A percentile compares a stretch with the other conserved stretches of the same genome.
Evolutionary conservation across 768 basidiomycete species (phyloP).

Genomic region (Botryobasidium botryosum): DNA sequence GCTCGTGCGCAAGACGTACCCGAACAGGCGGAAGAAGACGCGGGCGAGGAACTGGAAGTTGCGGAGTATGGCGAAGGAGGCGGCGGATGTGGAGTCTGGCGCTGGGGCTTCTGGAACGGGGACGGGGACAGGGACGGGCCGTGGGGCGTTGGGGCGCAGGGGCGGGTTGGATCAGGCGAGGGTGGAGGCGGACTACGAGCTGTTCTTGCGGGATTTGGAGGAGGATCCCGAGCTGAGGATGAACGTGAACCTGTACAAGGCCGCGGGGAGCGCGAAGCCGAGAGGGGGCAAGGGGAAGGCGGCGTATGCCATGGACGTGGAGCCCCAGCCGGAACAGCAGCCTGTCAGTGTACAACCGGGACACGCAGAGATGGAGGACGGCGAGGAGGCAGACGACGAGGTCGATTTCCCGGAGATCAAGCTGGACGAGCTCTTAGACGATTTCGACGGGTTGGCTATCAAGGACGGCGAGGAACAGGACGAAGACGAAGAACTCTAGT

Average conservation of each 20-base stretch:
- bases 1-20: conserved; percentile 90
- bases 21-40: conserved; percentile 81
- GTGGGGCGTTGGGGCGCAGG: conserved; percentile 79
- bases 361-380: conserved; percentile 16
- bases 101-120: conserved; percentile 22
- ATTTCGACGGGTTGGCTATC: conserved; percentile 84
- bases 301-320: conserved; percentile 51
- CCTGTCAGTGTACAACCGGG: too few relatives aligned
- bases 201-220: conserved; percentile 85
- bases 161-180: conserved; percentile 83
- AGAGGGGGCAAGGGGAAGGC: conserved; percentile 26
- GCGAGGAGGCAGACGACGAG: conserved; percentile 41
- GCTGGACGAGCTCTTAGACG: conserved; percentile 74
- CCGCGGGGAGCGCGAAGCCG: conserved; percentile 22
- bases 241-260: conserved; percentile 76
- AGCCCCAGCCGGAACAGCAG: conserved; percentile 20
- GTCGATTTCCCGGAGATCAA: conserved; percentile 77
- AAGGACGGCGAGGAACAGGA: conserved; percentile 19
- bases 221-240: conserved; percentile 86
- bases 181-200: conserved; percentile 93
- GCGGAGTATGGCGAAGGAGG: conserved; percentile 83
- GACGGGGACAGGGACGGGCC: conserved; percentile 21
- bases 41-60: conserved; percentile 74
- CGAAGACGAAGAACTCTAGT: too few relatives aligned
- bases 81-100: conserved; percentile 71